Base-by-base conservation (phyloP, 169 alveolate genomes). In the Besnoitia besnoiti region DNA sequence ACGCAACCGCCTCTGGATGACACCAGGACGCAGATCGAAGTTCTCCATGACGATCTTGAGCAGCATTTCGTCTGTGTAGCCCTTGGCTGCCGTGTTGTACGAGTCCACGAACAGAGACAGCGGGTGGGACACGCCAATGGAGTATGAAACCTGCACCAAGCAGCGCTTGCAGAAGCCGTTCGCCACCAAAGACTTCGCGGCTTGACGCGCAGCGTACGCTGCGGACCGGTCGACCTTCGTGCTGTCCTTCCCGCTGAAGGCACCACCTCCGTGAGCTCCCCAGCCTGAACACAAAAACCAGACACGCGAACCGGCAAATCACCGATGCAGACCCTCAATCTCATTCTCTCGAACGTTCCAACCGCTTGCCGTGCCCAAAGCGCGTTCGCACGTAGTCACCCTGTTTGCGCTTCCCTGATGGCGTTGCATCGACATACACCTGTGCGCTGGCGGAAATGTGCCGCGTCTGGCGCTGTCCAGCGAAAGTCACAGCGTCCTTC, bases 211-310 rank as follows among this genome's bases (percentile, higher is more conserved):
- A 91, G 98, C 98, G 96, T 99, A 99, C 46, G 99, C 99, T 39
- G 99, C 99, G 30, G 99, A 98, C 75, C 99, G 97, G 94, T 99
- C 99, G 51, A 99, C 99, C 97, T 99, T 99, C 55, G 99, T 97
- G 80, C 99, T 96, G 93, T 99, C 99, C 95, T 99, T 99, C 80
- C 99, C 99, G 79, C 99, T 99, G 98, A 99, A 99, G 80, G 99
- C 99, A 77, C 99, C 99, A 27, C 99, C 99, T 39, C 99, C 99
- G 95, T 99, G 99, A 39, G 94, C 99, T 30, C 99, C 99, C 99
- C 99, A 99, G 77, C 99, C 93, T 89, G 50, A 3, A 35, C 35
- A 47, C 12, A 85, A 85, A 14, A 99, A 44, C 12, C 0, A 42
- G 21, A 50, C 0, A n/a, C n/a, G n/a, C n/a, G n/a, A n/a, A n/a